Percentiles rank a stretch among this genome's conserved stretches.
Evolutionary conservation across 75 land plant species (phyloP).

Genomic region (Ceratopteris richardii): DNA sequence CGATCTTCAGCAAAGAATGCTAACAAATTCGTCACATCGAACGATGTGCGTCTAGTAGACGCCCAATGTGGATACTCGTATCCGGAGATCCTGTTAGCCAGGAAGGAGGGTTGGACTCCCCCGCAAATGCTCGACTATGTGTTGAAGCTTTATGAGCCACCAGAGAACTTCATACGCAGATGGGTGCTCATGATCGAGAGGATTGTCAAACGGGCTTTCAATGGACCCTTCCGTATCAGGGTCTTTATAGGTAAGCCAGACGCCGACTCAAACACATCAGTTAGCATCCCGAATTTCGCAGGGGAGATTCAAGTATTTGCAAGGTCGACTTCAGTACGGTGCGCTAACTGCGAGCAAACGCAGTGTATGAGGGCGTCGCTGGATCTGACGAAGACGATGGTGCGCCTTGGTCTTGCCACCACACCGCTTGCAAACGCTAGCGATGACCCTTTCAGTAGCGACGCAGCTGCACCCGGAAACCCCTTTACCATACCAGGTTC

Average conservation of each 20-base stretch:
- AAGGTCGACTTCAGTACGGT: background rate
- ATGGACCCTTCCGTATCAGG: slow-evolving; percentile 1
- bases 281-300: background rate
- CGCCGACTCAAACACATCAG: background rate
- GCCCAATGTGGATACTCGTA: slow-evolving; percentile 4
- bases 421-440: background rate
- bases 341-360: slow-evolving; percentile 1
- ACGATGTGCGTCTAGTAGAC: too few relatives aligned
- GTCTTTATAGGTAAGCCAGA: background rate
- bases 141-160: slow-evolving; percentile 1
- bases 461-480: background rate
- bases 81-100: slow-evolving; percentile 2
- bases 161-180: background rate
- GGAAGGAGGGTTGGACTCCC: slow-evolving; percentile 1
- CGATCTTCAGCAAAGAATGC: too few relatives aligned
- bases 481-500: background rate
- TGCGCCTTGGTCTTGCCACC: slow-evolving; percentile 1
- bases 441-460: slow-evolving; percentile 1
- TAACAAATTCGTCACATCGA: too few relatives aligned
- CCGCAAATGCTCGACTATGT: background rate
- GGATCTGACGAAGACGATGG: slow-evolving; percentile 7
- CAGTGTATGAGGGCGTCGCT: slow-evolving; percentile 6
- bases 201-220: slow-evolving; percentile 1
- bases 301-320: slow-evolving; percentile 1
- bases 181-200: slow-evolving; percentile 4